These are phyloP conservation scores for Aspergillus kassunensis DNA, from an alignment of 495 filamentous ascomycete genomes.

Conservation along the genomic window DNA sequence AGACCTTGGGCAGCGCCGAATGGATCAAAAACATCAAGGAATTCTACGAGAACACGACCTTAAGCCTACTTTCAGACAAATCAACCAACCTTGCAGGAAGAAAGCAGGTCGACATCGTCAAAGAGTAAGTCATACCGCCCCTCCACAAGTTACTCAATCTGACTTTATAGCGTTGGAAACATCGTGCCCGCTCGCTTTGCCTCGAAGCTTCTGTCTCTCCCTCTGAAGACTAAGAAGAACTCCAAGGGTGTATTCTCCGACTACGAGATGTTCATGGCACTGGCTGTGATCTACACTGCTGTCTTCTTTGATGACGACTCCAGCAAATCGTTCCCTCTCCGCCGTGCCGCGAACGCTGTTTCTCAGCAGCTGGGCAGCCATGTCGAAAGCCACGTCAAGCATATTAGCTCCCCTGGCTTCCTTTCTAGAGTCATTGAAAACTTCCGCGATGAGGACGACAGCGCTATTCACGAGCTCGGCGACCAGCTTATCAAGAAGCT, in stretches of 20 bases:
- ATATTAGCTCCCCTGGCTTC: slow-evolving; percentile 51
- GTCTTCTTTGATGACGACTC: slow-evolving; percentile 55
- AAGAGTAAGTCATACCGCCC: slow-evolving; percentile 58
- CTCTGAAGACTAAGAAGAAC: slow-evolving; percentile 66
- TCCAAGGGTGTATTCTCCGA: slow-evolving; percentile 70
- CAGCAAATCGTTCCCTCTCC: slow-evolving; percentile 51
- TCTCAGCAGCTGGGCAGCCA: slow-evolving; percentile 58
- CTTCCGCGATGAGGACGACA: slow-evolving; percentile 49
- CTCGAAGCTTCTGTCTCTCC: slow-evolving; percentile 66
- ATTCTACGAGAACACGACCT: slow-evolving; percentile 59
- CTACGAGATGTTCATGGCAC: slow-evolving; percentile 73
- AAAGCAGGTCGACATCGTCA: slow-evolving; percentile 71
- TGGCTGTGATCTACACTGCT: slow-evolving; percentile 60
- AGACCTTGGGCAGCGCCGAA: slow-evolving; percentile 42
- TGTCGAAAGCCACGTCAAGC: slow-evolving; percentile 63
- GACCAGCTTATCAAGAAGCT: slow-evolving; percentile 65
- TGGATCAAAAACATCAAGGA: slow-evolving; percentile 50
- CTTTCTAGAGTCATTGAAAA: slow-evolving; percentile 55
- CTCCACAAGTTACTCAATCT: too few species aligned
- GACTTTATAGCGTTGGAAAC: slow-evolving; percentile 55
- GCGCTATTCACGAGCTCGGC: slow-evolving; percentile 61
- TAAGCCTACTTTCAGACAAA: slow-evolving; percentile 60
- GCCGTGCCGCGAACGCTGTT: slow-evolving; percentile 58
- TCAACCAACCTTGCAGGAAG: slow-evolving; percentile 54
- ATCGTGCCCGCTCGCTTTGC: slow-evolving; percentile 69